Evolutionary conservation across 2,329 filamentous ascomycete species (phyloP).

Genomic region (Trichoderma sp.): DNA sequence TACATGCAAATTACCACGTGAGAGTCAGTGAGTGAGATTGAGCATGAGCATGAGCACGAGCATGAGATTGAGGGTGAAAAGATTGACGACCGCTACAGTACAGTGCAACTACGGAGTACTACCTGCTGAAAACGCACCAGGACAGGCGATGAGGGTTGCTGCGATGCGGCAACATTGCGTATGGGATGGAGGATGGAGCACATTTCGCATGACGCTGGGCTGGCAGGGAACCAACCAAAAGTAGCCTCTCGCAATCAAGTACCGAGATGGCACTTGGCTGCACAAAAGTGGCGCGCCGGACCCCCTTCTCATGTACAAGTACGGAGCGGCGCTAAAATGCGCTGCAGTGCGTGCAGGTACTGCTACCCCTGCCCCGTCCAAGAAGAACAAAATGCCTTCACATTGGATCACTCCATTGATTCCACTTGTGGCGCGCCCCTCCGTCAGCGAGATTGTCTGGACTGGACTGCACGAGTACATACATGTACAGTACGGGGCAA

Average conservation of each 20-base stretch:
- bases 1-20: neutral
- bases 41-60: neutral
- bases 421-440: neutral
- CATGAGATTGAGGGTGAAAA: neutral
- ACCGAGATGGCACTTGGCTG: conserved; percentile 23
- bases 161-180: neutral
- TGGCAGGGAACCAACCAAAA: conserved; percentile 13
- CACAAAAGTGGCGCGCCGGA: conserved; percentile 14
- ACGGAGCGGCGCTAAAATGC: neutral
- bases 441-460: conserved; percentile 9
- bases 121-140: neutral
- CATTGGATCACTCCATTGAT: neutral
- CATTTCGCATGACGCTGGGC: neutral
- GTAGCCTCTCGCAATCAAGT: conserved; percentile 14
- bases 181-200: neutral
- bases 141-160: neutral
- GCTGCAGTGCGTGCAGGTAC: neutral
- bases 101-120: neutral
- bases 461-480: neutral
- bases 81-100: neutral
- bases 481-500: neutral
- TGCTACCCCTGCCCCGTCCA: neutral
- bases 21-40: neutral
- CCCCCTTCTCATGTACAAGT: conserved; percentile 8
- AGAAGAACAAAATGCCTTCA: neutral